These are phyloP conservation scores for Hericium erinaceus DNA, from an alignment of 768 basidiomycete genomes.

Conservation along the genomic window DNA sequence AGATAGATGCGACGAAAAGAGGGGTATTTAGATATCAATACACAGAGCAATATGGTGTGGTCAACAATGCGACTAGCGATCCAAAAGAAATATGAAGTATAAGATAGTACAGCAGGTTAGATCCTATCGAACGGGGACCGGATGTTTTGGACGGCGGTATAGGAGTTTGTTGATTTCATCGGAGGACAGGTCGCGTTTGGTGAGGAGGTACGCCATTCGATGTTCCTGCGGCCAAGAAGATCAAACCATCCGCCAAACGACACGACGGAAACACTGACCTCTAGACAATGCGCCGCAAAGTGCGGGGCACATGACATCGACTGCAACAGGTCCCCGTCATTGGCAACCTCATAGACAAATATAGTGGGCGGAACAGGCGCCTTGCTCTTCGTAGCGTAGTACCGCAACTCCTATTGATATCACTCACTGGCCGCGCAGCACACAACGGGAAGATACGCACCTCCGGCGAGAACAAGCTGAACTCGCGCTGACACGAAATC, in stretches of 20 bases:
- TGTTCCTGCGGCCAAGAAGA: slow-evolving; percentile 32
- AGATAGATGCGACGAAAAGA: no score
- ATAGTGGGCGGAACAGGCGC: slow-evolving; percentile 19
- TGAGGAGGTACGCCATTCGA: slow-evolving; percentile 34
- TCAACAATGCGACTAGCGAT: no score
- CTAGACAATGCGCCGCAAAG: slow-evolving; percentile 38
- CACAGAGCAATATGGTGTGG: no score
- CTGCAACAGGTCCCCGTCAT: slow-evolving; percentile 24
- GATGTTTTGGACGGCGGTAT: background rate
- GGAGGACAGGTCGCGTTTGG: slow-evolving; percentile 38
- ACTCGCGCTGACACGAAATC: background rate
- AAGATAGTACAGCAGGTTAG: no score
- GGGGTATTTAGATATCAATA: no score
- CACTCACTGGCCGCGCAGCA: background rate
- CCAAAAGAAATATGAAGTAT: no score
- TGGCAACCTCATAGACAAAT: background rate
- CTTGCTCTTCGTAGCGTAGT: background rate
- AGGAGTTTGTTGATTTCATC: slow-evolving; percentile 19
- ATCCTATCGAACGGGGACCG: no score
- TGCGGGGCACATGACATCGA: slow-evolving; percentile 28
- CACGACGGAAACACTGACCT: slow-evolving; percentile 26
- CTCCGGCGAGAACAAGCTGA: background rate
- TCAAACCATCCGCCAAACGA: background rate
- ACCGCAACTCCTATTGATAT: background rate
- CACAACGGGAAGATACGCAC: background rate